A percentile compares a stretch with the other conserved stretches of the same genome.
These are phyloP conservation scores for Syzygium jambos DNA, from an alignment of 345 rosid species.

Conservation along the genomic window DNA sequence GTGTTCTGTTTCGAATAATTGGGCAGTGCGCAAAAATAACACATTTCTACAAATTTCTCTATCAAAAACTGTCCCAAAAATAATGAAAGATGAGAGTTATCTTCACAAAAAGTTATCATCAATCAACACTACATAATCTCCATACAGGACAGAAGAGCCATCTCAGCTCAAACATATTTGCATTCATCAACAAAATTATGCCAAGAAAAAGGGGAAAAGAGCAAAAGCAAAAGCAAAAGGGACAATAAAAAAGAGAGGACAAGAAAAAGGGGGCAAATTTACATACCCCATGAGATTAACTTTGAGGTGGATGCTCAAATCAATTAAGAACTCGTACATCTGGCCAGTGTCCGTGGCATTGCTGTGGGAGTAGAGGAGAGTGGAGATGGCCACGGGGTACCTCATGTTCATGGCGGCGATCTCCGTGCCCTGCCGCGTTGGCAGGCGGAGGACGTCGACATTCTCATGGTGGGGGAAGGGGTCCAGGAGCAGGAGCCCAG, in stretches of 20 bases:
- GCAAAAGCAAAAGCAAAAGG: background rate
- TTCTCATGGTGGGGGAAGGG: conserved; percentile 88
- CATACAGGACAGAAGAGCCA: background rate
- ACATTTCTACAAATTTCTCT: background rate
- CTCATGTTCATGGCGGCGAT: conserved; percentile 71
- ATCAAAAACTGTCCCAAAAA: background rate
- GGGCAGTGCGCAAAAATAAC: background rate
- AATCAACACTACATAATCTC: background rate
- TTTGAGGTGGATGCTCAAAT: conserved; percentile 81
- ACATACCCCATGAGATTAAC: conserved; percentile 89
- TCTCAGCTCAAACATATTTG: background rate
- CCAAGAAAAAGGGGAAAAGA: background rate
- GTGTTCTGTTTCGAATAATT: background rate
- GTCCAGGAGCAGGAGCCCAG: conserved; percentile 56
- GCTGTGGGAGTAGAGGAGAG: conserved; percentile 86
- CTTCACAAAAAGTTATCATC: background rate
- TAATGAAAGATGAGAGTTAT: background rate
- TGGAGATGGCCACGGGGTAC: conserved; percentile 82
- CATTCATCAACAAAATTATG: background rate
- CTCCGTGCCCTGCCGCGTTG: conserved; percentile 70
- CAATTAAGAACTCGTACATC: conserved; percentile 97
- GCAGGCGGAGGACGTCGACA: conserved; percentile 64
- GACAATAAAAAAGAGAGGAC: background rate
- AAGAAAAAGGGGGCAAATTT: background rate
- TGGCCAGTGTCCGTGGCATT: conserved; percentile 95